Evolutionary conservation across 2,329 filamentous ascomycete genomes (phyloP).

Genomic region (Talaromyces rugulosus): DNA sequence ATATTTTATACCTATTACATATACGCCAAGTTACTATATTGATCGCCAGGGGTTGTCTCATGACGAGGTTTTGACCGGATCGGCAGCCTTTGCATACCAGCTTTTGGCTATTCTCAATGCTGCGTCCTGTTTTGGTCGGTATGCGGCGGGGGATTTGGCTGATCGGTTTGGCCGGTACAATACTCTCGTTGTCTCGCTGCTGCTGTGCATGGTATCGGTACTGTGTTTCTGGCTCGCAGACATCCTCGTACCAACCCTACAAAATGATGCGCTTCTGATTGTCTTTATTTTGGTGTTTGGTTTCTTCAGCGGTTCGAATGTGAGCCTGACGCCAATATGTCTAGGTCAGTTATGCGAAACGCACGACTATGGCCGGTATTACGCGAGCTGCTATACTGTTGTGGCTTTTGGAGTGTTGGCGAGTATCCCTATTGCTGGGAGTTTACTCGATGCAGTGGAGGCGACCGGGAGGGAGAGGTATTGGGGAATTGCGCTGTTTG

Average conservation of each 20-base stretch:
- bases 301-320: constrained; percentile 68
- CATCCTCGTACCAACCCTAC: neutral
- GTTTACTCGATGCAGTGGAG: constrained; percentile 15
- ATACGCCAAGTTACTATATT: constrained; percentile 23
- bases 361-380: constrained; percentile 71
- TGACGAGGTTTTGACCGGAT: constrained; percentile 7
- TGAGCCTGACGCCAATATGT: constrained; percentile 71
- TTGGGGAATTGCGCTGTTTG: constrained; percentile 24
- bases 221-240: constrained; percentile 24
- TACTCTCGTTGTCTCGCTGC: constrained; percentile 23
- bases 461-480: constrained; percentile 18
- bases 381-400: constrained; percentile 51
- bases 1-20: constrained; percentile 25
- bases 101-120: constrained; percentile 24
- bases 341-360: constrained; percentile 70
- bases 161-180: constrained; percentile 26
- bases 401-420: constrained; percentile 22
- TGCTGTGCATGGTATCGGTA: constrained; percentile 22
- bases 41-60: constrained; percentile 8
- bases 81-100: constrained; percentile 20
- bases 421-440: constrained; percentile 26
- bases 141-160: constrained; percentile 20
- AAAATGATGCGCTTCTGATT: constrained; percentile 31
- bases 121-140: constrained; percentile 21
- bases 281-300: constrained; percentile 69